phyloP scores from a whole-genome alignment of 495 filamentous ascomycete genomes.

The Aspergillus nidulans region DNA sequence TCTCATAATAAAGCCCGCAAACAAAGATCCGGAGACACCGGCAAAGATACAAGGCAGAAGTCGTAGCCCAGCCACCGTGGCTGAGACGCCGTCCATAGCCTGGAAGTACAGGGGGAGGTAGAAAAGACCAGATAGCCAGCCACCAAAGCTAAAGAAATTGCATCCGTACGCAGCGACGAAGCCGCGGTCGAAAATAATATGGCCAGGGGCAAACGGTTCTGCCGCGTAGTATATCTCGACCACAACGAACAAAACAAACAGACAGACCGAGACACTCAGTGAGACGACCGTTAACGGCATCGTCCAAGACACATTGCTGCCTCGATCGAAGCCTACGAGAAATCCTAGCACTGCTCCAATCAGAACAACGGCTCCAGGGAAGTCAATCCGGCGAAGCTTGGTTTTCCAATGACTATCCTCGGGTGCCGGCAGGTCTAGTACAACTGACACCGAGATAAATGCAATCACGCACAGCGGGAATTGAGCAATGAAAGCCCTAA shows the following conservation, averaged over 20 bases:
- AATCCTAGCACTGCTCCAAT: constrained; percentile 68
- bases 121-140: constrained; percentile 62
- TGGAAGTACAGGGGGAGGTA: constrained; percentile 80
- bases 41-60: constrained; percentile 63
- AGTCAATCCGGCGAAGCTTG: constrained; percentile 73
- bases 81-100: constrained; percentile 62
- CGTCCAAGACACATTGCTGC: constrained; percentile 69
- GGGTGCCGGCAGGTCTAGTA: constrained; percentile 56
- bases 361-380: constrained; percentile 67
- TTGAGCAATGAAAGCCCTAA: constrained; percentile 68
- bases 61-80: constrained; percentile 59
- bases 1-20: constrained; percentile 68
- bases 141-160: constrained; percentile 73
- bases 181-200: constrained; percentile 68
- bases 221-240: constrained; percentile 68
- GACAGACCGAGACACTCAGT: constrained; percentile 50
- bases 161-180: constrained; percentile 66
- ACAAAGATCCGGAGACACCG: constrained; percentile 63
- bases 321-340: constrained; percentile 72
- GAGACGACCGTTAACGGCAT: constrained; percentile 55
- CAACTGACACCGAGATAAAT: constrained; percentile 56
- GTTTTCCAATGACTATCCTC: constrained; percentile 54
- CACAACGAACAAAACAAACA: constrained; percentile 65
- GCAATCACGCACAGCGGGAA: constrained; percentile 66
- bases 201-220: constrained; percentile 76